Percentiles rank a stretch among this genome's conserved stretches.
phyloP scores from a whole-genome alignment of 805 yeast species.

The Wickerhamomyces pijperi region DNA sequence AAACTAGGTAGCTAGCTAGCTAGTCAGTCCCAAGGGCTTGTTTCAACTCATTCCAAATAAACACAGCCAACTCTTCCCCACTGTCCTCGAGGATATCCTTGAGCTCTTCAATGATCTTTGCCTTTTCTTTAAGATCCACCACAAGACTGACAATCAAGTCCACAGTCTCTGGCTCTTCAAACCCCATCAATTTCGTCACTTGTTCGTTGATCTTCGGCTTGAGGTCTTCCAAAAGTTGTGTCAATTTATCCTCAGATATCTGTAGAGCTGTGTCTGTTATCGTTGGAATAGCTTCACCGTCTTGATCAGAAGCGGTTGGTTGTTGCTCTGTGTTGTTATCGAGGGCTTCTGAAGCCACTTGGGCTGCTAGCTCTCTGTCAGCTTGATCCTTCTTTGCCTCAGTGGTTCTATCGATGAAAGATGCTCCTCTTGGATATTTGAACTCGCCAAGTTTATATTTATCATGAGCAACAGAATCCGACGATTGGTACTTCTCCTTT shows the following conservation, averaged over 20 bases:
- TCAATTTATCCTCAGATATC: slow-evolving; percentile 8
- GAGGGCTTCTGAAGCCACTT: slow-evolving; percentile 16
- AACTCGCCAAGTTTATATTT: slow-evolving; percentile 9
- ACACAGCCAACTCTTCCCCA: slow-evolving; percentile 28
- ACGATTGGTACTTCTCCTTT: too few species aligned
- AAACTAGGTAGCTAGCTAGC: too few species aligned
- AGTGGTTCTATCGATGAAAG: neutral
- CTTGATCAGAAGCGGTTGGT: slow-evolving; percentile 2
- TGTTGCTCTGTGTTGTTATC: slow-evolving; percentile 8
- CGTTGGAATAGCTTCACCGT: neutral
- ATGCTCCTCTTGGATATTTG: neutral
- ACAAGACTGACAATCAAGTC: slow-evolving; percentile 31
- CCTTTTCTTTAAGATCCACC: slow-evolving; percentile 21
- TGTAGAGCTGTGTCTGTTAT: slow-evolving; percentile 1
- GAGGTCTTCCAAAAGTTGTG: slow-evolving; percentile 15
- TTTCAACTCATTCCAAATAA: slow-evolving; percentile 22
- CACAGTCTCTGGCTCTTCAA: slow-evolving; percentile 38
- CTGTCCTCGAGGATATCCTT: slow-evolving; percentile 42
- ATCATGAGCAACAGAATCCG: slow-evolving; percentile 9
- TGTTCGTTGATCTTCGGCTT: slow-evolving; percentile 28
- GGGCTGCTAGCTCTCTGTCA: slow-evolving; percentile 30
- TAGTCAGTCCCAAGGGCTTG: neutral
- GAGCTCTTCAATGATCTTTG: slow-evolving; percentile 30
- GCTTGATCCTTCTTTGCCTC: slow-evolving; percentile 6
- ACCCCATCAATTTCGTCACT: slow-evolving; percentile 42